These are phyloP conservation scores for Pseudozyma sp. DNA, from an alignment of 1,284 basidiomycete genomes.

Conservation along the genomic window DNA sequence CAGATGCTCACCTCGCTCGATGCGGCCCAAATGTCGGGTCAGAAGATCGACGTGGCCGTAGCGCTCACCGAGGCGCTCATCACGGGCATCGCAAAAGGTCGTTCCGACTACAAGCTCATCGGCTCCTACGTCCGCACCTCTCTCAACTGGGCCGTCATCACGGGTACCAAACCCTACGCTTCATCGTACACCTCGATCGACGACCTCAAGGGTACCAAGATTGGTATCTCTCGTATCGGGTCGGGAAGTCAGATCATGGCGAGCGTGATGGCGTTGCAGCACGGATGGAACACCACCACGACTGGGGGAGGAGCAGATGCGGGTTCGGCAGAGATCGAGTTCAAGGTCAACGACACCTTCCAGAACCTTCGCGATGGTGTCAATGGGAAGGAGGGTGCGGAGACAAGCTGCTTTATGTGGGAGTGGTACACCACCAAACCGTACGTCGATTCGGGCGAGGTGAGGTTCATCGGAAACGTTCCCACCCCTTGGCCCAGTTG, in stretches of 20 bases:
- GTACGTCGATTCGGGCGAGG: conserved; percentile 83
- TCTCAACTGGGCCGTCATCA: conserved; percentile 79
- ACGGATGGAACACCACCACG: conserved; percentile 50
- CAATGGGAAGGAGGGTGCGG: conserved; percentile 71
- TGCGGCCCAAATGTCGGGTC: conserved; percentile 28
- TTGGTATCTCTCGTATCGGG: conserved; percentile 90
- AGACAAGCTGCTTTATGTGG: conserved; percentile 75
- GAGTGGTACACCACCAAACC: conserved; percentile 90
- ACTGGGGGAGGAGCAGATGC: background rate
- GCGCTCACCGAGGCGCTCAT: conserved; percentile 94
- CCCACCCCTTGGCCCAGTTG: conserved; percentile 97
- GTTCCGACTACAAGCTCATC: conserved; percentile 86
- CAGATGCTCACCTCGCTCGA: conserved; percentile 66
- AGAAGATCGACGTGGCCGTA: conserved; percentile 71
- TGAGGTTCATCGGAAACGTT: conserved; percentile 82
- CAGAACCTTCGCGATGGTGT: conserved; percentile 86
- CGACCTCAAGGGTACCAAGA: conserved; percentile 82
- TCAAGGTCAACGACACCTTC: conserved; percentile 66
- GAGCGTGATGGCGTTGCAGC: conserved; percentile 87
- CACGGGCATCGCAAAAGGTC: conserved; percentile 86
- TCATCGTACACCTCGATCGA: conserved; percentile 77
- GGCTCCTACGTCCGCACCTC: conserved; percentile 83
- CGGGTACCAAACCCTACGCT: conserved; percentile 75
- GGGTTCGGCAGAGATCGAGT: conserved; percentile 44
- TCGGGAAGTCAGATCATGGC: conserved; percentile 94